Evolutionary conservation across 2,329 filamentous ascomycete genomes (phyloP), one percentile per base, ranked within the genome.

Genomic region (Dothistroma pini): DNA sequence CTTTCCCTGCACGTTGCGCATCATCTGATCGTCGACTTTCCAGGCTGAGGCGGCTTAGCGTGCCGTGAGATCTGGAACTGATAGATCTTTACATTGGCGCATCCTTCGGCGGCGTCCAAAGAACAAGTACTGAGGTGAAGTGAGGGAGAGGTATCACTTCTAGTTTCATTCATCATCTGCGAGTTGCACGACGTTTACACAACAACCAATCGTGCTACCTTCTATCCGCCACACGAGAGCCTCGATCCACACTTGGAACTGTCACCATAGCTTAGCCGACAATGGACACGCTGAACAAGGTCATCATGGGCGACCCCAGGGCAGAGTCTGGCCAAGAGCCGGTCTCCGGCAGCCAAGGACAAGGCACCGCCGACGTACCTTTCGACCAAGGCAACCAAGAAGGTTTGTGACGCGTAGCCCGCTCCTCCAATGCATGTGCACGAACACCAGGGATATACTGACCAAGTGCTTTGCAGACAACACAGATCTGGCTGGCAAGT

Each of bases 371-470:
- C 50, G 85, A 84, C 12, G 87, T 93, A 73, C 91, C 91, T 0
- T 96, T 87, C 69, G 91, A 95, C 71, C 85, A 86, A 61, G 91
- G 91, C 54, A 95, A 95, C 74, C 77, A 84, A 19, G 81, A 85
- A 79, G 83, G 80, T 85, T 52, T 29, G 56, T 50, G 34, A 25
- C 44, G 34, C 32, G 57, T 44, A 14, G 34, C 34, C 9, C 34
- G 34, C 2, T 38, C 10, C 10, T 2, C 9, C 4, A 38, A 38
- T 38, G 34, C 34, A 11, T 38, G 10, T 19, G n/a, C 41, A 19
- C 5, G 5, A 19, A 44, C 8, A 9, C 41, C 8, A 6, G 41
- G 8, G n/a, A 8, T 9, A 19, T 10, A 31, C 48, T 25, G 19
- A 52, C 41, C 50, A 44, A 57, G 8, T 21, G 41, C 3, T 11